Evolutionary conservation across 1,284 basidiomycete genomes (phyloP).

Genomic region (Leccinum griseonigrum): DNA sequence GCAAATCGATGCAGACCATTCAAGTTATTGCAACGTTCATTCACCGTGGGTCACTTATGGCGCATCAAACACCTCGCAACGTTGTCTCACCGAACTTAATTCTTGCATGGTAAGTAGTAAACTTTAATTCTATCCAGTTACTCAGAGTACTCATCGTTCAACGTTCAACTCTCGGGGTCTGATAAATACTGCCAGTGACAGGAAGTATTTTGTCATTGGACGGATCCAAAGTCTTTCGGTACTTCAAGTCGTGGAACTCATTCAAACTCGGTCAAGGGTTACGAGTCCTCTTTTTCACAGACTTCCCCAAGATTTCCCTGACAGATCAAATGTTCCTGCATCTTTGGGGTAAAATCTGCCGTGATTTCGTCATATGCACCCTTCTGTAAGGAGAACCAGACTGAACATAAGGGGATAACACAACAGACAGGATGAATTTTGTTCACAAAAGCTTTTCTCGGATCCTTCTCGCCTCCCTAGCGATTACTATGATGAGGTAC

Average conservation of each 20-base stretch:
- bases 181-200: neutral
- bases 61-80: neutral
- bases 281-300: neutral
- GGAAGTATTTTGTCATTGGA: neutral
- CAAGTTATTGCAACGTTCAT: neutral
- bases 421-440: neutral
- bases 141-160: too few relatives aligned
- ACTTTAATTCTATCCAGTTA: neutral
- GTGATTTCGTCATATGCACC: neutral
- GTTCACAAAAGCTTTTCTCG: neutral
- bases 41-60: neutral
- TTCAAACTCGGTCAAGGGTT: neutral
- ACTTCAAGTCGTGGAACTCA: neutral
- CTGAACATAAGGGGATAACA: too few relatives aligned
- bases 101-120: neutral
- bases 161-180: too few relatives aligned
- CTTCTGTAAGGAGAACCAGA: too few relatives aligned
- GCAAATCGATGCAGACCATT: neutral
- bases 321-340: neutral
- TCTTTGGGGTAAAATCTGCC: neutral
- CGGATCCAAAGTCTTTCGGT: neutral
- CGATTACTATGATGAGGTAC: neutral
- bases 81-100: neutral
- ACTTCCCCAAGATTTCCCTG: neutral
- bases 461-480: neutral